Percentiles rank a stretch among this genome's conserved stretches.
Conservation (phyloP, 148 eudicot species). For the Camellia granthamiana region DNA sequence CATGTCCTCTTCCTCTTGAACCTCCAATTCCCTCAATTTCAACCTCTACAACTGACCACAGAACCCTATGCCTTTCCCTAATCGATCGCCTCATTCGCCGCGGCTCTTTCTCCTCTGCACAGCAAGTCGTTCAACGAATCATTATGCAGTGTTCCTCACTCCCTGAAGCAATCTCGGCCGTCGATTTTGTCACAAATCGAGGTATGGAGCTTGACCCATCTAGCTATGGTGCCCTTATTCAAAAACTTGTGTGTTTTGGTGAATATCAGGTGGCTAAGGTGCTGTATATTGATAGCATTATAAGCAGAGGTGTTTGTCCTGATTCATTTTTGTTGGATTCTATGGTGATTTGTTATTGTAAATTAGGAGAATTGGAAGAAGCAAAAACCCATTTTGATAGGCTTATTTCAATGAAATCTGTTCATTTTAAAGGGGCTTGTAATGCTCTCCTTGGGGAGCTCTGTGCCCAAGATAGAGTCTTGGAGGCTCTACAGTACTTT, state of each 20-base stretch:
- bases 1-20: too few species aligned
- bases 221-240: slow-evolving; percentile 21
- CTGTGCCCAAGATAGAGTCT: slow-evolving; percentile 25
- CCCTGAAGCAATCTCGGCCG: too few species aligned
- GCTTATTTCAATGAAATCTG: slow-evolving; percentile 13
- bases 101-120: too few species aligned
- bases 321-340: slow-evolving; percentile 19
- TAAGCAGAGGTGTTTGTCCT: slow-evolving; percentile 19
- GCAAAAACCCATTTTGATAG: slow-evolving; percentile 32
- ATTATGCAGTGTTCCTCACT: too few species aligned
- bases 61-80: too few species aligned
- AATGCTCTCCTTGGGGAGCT: slow-evolving; percentile 25
- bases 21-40: too few species aligned
- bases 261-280: slow-evolving; percentile 29
- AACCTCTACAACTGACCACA: too few species aligned
- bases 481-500: slow-evolving; percentile 35
- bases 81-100: too few species aligned
- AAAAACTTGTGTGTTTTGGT: slow-evolving; percentile 27
- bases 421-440: slow-evolving; percentile 19
- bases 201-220: neutral
- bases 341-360: slow-evolving; percentile 33
- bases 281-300: slow-evolving; percentile 19
- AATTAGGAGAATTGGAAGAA: slow-evolving; percentile 33
- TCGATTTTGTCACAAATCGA: too few species aligned
- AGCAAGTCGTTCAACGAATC: too few species aligned